Evolutionary conservation across 2,329 filamentous ascomycete species (phyloP), one percentile per base, ranked within the genome.

Genomic region (Sporothrix luriei): DNA sequence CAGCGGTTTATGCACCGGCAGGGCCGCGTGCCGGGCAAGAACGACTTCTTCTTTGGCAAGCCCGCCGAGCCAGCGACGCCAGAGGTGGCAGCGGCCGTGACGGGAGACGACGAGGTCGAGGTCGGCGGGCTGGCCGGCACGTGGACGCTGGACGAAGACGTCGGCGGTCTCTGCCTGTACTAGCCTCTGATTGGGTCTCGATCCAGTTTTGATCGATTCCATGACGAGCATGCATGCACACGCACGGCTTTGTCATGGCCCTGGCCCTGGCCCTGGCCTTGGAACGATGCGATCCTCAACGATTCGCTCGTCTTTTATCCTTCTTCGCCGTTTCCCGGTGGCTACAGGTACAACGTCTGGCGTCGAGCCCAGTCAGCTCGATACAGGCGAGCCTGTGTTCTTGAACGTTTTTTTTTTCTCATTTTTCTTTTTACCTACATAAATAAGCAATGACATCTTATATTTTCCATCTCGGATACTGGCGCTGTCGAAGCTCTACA

Each of bases 91-190:
- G 71, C 68, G 4, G 71, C 69, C 5, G 52, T 69, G 5, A 48
- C 51, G n/a, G 68, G 21, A 26, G 68, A 68, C 33, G 69, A 64
- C 2, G 82, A 83, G 71, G 83, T 84, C 0, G 82, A 84, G 70
- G 65, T 88, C 26, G 82, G 81, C 68, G 94, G 94, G 0, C 81
- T 97, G 67, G 93, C 93, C 6, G 92, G 92, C 2, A 90, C 88
- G 0, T 97, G 94, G 94, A 91, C 88, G n/a, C 90, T 95, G 76
- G 92, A 96, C 75, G 92, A 97, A 70, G 86, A 87, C 72, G 89
- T 89, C 66, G 93, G 88, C 5, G 88, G 87, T 0, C 85, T 88
- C 43, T 88, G 86, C 75, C 81, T 82, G 69, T 86, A 85, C 71
- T 88, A 66, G 52, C 9, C 21, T 24, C 1, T 5, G 2, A 4